Evolutionary conservation across 768 basidiomycete genomes (phyloP).

Genomic region (Pleurotus platypus): DNA sequence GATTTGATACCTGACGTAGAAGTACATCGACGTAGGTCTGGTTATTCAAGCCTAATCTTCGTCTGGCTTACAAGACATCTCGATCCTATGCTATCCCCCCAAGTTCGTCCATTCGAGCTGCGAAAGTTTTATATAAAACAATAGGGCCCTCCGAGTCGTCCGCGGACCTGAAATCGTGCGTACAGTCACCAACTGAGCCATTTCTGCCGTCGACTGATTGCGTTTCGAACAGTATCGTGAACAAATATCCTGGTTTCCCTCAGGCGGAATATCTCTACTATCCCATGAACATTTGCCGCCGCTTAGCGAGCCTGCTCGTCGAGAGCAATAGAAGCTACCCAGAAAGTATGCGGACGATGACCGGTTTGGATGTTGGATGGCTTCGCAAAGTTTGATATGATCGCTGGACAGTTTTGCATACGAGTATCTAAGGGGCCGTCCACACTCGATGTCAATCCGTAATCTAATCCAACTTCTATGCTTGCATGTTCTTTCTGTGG

Average conservation of each 20-base stretch:
- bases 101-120: conserved; percentile 58
- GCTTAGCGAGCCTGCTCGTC: conserved; percentile 63
- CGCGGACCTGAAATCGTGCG: conserved; percentile 53
- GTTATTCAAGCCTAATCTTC: conserved; percentile 91
- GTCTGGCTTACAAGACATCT: conserved; percentile 66
- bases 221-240: conserved; percentile 40
- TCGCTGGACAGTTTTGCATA: too few species aligned
- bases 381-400: conserved; percentile 38
- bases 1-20: too few species aligned
- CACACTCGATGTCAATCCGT: too few species aligned
- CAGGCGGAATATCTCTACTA: conserved; percentile 89
- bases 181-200: not conserved
- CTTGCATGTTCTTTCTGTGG: too few species aligned
- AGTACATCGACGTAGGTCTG: conserved; percentile 57
- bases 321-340: conserved; percentile 81
- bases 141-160: conserved; percentile 55
- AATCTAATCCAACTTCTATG: too few species aligned
- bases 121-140: conserved; percentile 85
- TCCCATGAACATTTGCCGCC: conserved; percentile 72
- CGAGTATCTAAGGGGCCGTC: too few species aligned
- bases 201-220: not conserved
- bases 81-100: conserved; percentile 56
- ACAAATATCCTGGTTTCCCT: conserved; percentile 77
- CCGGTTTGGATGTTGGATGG: conserved; percentile 82
- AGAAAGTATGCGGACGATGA: conserved; percentile 72